phyloP scores from a whole-genome alignment of 371 early-diverging fungal genomes.

The Mortierella sp. region DNA sequence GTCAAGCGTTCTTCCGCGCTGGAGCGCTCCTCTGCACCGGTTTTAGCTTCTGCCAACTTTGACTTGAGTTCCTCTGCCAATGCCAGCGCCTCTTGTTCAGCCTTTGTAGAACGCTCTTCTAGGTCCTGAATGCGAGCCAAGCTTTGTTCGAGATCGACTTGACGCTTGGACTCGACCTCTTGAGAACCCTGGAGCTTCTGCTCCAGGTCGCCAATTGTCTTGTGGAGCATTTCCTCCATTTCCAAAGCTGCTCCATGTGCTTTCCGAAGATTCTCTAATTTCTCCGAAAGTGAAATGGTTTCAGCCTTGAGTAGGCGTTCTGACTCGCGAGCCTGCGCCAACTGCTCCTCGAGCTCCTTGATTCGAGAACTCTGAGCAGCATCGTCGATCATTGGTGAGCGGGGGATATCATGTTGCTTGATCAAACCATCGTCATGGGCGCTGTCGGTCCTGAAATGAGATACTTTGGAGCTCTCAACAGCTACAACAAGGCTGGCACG shows the following conservation, averaged over 20 bases:
- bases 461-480: slow-evolving; percentile 9
- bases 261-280: slow-evolving; percentile 29
- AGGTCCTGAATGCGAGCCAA: slow-evolving; percentile 52
- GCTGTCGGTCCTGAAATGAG: slow-evolving; percentile 16
- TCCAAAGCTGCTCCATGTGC: slow-evolving; percentile 17
- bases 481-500: slow-evolving; percentile 22
- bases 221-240: slow-evolving; percentile 50
- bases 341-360: slow-evolving; percentile 22
- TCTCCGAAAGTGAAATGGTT: slow-evolving; percentile 21
- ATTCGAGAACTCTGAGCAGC: background rate
- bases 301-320: slow-evolving; percentile 30
- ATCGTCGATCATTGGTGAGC: background rate
- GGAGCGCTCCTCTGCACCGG: background rate
- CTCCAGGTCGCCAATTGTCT: slow-evolving; percentile 42
- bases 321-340: slow-evolving; percentile 25
- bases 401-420: slow-evolving; percentile 20
- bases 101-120: slow-evolving; percentile 59
- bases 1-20: slow-evolving; percentile 26
- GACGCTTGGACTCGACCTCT: slow-evolving; percentile 22
- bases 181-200: slow-evolving; percentile 24
- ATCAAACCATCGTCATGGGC: slow-evolving; percentile 7
- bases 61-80: slow-evolving; percentile 29
- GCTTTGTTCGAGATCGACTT: slow-evolving; percentile 36
- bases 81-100: slow-evolving; percentile 49
- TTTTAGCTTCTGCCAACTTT: too few species aligned